Evolutionary conservation across 257 asterid species (phyloP), one percentile per base, ranked within the genome.

Genomic region (Scutellaria baicalensis): DNA sequence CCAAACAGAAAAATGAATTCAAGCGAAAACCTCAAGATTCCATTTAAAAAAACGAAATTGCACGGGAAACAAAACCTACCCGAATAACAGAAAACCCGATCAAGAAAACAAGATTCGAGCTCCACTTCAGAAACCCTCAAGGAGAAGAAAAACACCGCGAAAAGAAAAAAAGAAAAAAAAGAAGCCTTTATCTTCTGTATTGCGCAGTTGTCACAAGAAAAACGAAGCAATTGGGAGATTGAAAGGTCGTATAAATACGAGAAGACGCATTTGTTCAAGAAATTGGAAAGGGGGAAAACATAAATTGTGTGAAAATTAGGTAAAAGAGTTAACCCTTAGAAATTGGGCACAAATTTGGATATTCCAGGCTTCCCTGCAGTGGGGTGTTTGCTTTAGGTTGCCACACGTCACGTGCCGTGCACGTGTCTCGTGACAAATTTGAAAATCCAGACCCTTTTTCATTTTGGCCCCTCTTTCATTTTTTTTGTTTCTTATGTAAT

Each of bases 261-360:
- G 57, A 69, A 49, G 59, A 70, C 48, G 40, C 68, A 71, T 49
- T 61, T 71, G 43, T 54, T 71, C 7, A 35, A 47, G 73, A 51
- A 78, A 45, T 68, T 57, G 51, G 11, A 40, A 23, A 68, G 70
- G 57, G 66, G 52, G 59, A 65, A 66, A 55, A 58, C 64, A 66
- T 64, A 72, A 64, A 36, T 69, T 69, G 82, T 59, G 79, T 49
- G 73, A 64, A 60, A 64, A 71, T 70, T 81, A 78, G 81, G 80
- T 68, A 50, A 42, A 61, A 50, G 68, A 74, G 65, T 64, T 59
- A 59, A 59, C 65, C 74, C 82, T 59, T 52, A 18, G 45, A 66
- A 64, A 61, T 59, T 72, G 72, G 83, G 76, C 74, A 76, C 77
- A 45, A 72, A 64, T 59, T 71, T 59, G 75, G 66, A 76, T 59